A percentile compares a stretch with the other conserved stretches of the same genome.
Conservation (phyloP, 768 basidiomycete genomes). For the Leccinum uliginosum region DNA sequence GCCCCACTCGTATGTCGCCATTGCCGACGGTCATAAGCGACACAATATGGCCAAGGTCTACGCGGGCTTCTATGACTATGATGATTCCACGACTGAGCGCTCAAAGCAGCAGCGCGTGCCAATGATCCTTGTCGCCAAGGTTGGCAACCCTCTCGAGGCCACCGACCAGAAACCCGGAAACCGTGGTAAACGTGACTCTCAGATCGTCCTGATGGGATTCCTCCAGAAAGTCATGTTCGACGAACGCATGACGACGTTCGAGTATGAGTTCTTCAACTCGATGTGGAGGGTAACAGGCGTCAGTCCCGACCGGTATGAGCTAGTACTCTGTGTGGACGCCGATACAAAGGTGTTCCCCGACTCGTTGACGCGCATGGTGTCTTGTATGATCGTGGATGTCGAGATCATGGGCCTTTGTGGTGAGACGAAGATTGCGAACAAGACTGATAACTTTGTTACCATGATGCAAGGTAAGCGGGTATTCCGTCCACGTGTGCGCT, state of each 20-base stretch:
- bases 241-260: conserved; percentile 99
- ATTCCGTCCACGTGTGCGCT: not conserved
- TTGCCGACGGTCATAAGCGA: conserved; percentile 98
- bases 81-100: conserved; percentile 80
- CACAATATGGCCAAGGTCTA: conserved; percentile 99
- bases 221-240: conserved; percentile 99
- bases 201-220: conserved; percentile 97
- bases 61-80: conserved; percentile 96
- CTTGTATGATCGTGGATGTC: conserved; percentile 93
- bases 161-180: conserved; percentile 93
- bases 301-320: conserved; percentile 92
- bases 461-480: conserved; percentile 93
- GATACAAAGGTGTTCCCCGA: conserved; percentile 99
- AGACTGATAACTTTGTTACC: conserved; percentile 96
- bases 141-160: conserved; percentile 88
- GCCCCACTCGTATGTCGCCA: conserved; percentile 94
- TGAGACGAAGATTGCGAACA: conserved; percentile 99
- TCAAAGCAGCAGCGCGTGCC: conserved; percentile 97
- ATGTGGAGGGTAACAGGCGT: conserved; percentile 95
- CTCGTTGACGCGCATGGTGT: conserved; percentile 91
- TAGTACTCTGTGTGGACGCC: conserved; percentile 94
- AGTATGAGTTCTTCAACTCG: conserved; percentile 99
- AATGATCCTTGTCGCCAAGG: conserved; percentile 92
- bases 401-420: conserved; percentile 99
- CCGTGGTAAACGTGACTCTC: conserved; percentile 97